phyloP scores from a whole-genome alignment of 2,329 filamentous ascomycete genomes.

The Nothophoma quercina region DNA sequence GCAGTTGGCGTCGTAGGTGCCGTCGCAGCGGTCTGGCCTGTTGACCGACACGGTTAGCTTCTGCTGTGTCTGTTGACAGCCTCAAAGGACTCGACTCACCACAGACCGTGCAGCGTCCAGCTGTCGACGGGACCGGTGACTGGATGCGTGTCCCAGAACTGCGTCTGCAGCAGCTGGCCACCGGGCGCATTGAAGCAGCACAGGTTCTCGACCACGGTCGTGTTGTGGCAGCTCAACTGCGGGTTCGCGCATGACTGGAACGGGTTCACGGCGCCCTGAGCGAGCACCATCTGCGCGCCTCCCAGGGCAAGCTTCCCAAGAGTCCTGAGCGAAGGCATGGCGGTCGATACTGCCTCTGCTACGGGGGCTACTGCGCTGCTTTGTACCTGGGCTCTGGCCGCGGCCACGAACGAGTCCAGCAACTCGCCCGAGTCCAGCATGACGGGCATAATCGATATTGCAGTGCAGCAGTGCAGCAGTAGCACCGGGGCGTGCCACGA shows the following conservation, averaged over 20 bases:
- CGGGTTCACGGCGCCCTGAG: constrained; percentile 16
- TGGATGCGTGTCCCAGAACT: constrained; percentile 78
- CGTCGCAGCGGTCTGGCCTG: constrained; percentile 67
- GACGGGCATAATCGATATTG: constrained; percentile 27
- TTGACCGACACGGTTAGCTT: constrained; percentile 2
- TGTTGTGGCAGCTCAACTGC: constrained; percentile 70
- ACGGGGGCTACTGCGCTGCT: constrained; percentile 29
- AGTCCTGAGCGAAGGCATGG: constrained; percentile 46
- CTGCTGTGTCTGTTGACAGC: background rate
- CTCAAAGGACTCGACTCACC: constrained; percentile 49
- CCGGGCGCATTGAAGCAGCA: constrained; percentile 80
- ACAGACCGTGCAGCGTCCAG: constrained; percentile 79
- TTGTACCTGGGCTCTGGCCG: constrained; percentile 31
- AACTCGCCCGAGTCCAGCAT: constrained; percentile 32
- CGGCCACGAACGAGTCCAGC: constrained; percentile 13
- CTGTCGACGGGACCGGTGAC: constrained; percentile 70
- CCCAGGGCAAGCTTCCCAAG: constrained; percentile 48
- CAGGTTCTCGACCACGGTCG: constrained; percentile 65
- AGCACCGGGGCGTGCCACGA: no score
- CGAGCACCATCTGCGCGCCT: constrained; percentile 33
- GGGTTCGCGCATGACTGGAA: constrained; percentile 46
- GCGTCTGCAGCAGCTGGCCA: constrained; percentile 75
- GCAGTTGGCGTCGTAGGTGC: constrained; percentile 72
- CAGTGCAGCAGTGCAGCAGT: constrained; percentile 8
- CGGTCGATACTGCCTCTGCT: constrained; percentile 34